Evolutionary conservation across 202 grass and related monocot genomes (phyloP), one percentile per base, ranked within the genome.

Genomic region (Panicum virgatum): DNA sequence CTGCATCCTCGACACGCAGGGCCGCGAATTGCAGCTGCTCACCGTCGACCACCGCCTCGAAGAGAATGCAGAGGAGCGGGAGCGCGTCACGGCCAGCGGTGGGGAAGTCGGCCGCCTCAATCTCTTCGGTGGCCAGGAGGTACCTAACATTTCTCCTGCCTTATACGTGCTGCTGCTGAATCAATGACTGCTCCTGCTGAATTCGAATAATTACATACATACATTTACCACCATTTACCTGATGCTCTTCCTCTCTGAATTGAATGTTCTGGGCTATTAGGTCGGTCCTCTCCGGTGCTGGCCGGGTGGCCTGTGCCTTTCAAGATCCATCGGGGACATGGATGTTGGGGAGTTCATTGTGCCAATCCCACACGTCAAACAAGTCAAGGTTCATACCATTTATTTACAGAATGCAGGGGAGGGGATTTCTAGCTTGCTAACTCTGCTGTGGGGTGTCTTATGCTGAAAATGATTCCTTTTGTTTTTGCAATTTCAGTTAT

Each of bases 301-400:
- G 96, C 96, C 96, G 14, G 96, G 96, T 87, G 96, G 96, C 30
- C 67, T 99, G 68, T 99, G 96, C 85, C 87, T 99, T 45, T 99
- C 96, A 16, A 93, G 96, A 67, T 99, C 96, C 46, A 99, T 99
- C 6, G 96, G 96, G 1, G 96, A 99, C 85, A 94, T 89, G 87
- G 96, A 99, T 85, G 96, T 96, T 46, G 96, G 96, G 44, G 96
- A 99, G 69, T 99, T 90, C 90, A 99, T 99, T 52, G 92, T 99
- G 56, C 96, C 96, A 3, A 80, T 99, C 81, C 96, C 96, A 60
- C 90, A 99, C 90, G 96, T 99, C 48, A 99, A 99, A 72, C 96
- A 99, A 90, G 87, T 99, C 59, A 99, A 96, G 90, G 96, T 98
- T 70, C 30, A 46, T 42, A 74, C 9, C 8, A 36, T 60, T 50